Conservation (phyloP, 306 rosid species). For the Fagus crenata region DNA sequence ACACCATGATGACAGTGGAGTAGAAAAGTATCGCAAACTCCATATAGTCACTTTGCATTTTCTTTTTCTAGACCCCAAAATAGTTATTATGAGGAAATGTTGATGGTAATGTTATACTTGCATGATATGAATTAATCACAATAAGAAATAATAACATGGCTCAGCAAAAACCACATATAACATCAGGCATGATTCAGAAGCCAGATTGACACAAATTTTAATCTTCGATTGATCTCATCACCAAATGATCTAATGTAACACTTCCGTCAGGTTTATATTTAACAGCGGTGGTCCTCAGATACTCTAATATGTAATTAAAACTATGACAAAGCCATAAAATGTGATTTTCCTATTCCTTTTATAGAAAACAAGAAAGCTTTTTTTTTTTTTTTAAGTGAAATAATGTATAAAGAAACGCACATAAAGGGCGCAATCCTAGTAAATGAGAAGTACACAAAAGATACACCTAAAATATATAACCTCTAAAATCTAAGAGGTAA, state of each 20-base stretch:
- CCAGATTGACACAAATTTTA: neutral
- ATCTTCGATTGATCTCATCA: neutral
- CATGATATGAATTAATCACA: conserved; percentile 6
- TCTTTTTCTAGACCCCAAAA: neutral
- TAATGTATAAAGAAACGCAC: too few relatives aligned
- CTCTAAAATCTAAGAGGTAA: neutral
- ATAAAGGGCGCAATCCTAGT: too few relatives aligned
- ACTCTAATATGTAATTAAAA: neutral
- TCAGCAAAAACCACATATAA: neutral
- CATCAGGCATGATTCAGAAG: neutral
- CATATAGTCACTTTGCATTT: neutral
- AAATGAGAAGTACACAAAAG: neutral
- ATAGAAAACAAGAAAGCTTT: neutral
- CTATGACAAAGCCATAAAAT: neutral
- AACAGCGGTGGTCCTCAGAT: neutral
- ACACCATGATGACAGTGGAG: neutral
- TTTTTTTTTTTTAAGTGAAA: too few relatives aligned
- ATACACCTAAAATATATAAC: neutral
- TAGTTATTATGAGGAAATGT: neutral
- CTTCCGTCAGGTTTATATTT: neutral
- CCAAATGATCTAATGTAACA: neutral
- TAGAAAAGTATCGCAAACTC: neutral
- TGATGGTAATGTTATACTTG: neutral
- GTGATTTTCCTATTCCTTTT: neutral
- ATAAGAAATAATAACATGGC: neutral